Percentiles rank a stretch among this genome's conserved stretches.
Evolutionary conservation across 176 grass and related monocot genomes (phyloP).

Genomic region (Poa pratensis): DNA sequence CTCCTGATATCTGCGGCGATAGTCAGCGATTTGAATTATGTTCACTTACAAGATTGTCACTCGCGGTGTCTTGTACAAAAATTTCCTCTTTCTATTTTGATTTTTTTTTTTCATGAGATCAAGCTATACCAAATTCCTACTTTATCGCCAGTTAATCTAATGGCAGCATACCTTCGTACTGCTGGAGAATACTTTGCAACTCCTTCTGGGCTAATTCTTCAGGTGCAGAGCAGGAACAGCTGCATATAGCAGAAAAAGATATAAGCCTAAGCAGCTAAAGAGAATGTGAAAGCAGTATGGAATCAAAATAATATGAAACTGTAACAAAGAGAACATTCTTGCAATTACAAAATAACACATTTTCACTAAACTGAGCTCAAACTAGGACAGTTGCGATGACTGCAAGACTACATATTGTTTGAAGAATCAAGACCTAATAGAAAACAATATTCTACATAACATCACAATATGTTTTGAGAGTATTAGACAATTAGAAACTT

Average conservation of each 20-base stretch:
- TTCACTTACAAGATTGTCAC: neutral
- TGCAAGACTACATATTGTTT: neutral
- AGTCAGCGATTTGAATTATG: neutral
- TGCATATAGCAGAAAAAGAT: conserved; percentile 43
- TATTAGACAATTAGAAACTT: neutral
- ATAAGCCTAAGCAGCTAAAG: conserved; percentile 27
- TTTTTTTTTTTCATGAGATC: neutral
- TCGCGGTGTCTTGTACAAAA: neutral
- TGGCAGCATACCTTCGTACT: conserved; percentile 75
- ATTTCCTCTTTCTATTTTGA: neutral
- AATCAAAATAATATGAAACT: neutral
- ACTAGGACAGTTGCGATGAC: neutral
- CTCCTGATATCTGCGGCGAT: conserved; percentile 69
- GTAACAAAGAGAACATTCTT: neutral
- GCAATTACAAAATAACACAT: neutral
- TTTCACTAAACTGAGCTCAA: neutral
- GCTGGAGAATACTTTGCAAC: conserved; percentile 81
- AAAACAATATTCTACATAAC: conserved; percentile 1
- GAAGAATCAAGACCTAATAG: neutral
- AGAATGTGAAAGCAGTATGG: conserved; percentile 13
- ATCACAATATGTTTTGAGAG: neutral
- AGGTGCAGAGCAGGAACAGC: conserved; percentile 77
- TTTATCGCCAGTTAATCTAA: conserved; percentile 18
- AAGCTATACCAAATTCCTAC: neutral
- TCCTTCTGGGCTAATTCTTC: conserved; percentile 89